Evolutionary conservation across 1,139 yeast species (phyloP).

Genomic region (Magnusiomyces fungicola): DNA sequence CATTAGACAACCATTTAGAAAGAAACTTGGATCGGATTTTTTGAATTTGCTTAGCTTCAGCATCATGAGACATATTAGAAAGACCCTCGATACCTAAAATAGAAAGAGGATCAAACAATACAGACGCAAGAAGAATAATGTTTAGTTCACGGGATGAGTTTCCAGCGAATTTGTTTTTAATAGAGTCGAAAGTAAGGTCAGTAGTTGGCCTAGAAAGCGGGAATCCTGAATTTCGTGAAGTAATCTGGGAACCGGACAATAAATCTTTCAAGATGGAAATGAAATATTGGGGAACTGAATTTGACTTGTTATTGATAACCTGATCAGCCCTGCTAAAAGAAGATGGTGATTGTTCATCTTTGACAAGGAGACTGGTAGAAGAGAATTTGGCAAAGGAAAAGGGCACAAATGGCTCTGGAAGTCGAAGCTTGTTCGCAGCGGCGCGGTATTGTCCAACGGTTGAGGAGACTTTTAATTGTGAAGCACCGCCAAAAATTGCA

Average conservation of each 20-base stretch:
- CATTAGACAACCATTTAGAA: conserved; percentile 51
- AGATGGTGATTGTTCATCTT: conserved; percentile 6
- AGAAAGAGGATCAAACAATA: conserved; percentile 46
- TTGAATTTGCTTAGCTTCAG: conserved; percentile 32
- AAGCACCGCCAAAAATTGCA: conserved; percentile 45
- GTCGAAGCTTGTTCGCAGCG: conserved; percentile 22
- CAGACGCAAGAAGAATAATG: conserved; percentile 48
- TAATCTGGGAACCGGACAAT: background rate
- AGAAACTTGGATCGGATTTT: conserved; percentile 41
- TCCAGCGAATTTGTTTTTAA: conserved; percentile 11
- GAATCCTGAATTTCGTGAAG: conserved; percentile 17
- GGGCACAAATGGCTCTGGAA: conserved; percentile 19
- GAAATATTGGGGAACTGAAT: background rate
- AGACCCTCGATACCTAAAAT: conserved; percentile 23
- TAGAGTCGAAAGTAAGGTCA: conserved; percentile 17
- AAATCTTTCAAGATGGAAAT: background rate
- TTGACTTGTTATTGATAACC: background rate
- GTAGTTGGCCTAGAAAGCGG: conserved; percentile 18
- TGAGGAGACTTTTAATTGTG: conserved; percentile 18
- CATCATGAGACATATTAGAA: conserved; percentile 23
- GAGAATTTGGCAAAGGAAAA: conserved; percentile 21
- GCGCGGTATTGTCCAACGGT: conserved; percentile 19
- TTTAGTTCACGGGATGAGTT: conserved; percentile 13
- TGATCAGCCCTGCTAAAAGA: background rate
- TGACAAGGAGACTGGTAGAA: conserved; percentile 15